Evolutionary conservation across 352 stramenopile genomes (phyloP).

Genomic region (Pythium scleroteichum): DNA sequence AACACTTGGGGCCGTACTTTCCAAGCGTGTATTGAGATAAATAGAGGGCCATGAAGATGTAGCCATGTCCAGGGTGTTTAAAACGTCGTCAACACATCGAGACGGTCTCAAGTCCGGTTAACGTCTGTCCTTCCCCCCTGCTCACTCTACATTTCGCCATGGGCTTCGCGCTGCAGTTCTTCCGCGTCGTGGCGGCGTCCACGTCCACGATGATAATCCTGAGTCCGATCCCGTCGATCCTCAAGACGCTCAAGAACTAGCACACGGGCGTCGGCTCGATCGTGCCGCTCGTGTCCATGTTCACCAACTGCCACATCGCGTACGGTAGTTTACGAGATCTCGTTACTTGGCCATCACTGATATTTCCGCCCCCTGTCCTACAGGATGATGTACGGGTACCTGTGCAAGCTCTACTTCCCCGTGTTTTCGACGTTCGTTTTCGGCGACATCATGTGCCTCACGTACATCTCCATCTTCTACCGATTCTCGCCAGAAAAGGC

Average conservation of each 20-base stretch:
- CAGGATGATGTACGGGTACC: constrained; percentile 20
- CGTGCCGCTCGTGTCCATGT: constrained; percentile 5
- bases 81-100: too few relatives aligned
- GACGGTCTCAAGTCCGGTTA: too few relatives aligned
- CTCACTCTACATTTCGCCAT: constrained; percentile 2
- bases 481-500: constrained; percentile 37
- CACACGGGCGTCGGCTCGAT: constrained; percentile 38
- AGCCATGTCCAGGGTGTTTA: too few relatives aligned
- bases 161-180: constrained; percentile 22
- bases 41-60: too few relatives aligned
- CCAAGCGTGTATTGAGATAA: too few relatives aligned
- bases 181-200: constrained; percentile 35
- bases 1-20: too few relatives aligned
- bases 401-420: constrained; percentile 33
- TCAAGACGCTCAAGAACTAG: constrained; percentile 34
- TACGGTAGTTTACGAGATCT: too few relatives aligned
- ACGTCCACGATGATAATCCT: constrained; percentile 42
- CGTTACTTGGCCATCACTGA: too few relatives aligned
- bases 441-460: constrained; percentile 37
- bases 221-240: constrained; percentile 42
- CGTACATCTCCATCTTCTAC: constrained; percentile 53
- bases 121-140: too few relatives aligned
- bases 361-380: neutral
- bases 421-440: constrained; percentile 46
- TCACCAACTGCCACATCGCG: constrained; percentile 20